Percentiles rank a stretch among this genome's conserved stretches.
Conservation (phyloP, 1,284 basidiomycete species). For the Afroboletus lepidellus region DNA sequence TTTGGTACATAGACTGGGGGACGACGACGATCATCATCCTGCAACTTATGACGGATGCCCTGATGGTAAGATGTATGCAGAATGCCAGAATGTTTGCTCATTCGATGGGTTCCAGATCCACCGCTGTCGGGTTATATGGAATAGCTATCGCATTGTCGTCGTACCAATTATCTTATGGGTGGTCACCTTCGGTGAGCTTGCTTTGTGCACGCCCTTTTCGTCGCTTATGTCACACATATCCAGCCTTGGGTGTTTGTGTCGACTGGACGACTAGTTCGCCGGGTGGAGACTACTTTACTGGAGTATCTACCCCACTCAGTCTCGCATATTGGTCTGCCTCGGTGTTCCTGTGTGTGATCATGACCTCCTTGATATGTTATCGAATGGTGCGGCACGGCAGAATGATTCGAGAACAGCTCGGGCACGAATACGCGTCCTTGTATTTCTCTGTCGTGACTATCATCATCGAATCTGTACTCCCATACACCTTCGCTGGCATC, state of each 20-base stretch:
- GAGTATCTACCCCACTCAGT: not conserved
- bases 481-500: constrained; percentile 1
- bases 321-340: constrained; percentile 4
- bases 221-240: not conserved
- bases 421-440: not conserved
- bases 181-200: not conserved
- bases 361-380: constrained; percentile 5
- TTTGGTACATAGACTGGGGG: constrained; percentile 1
- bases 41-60: constrained; percentile 18
- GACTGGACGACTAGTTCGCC: not conserved
- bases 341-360: not conserved
- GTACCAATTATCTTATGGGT: constrained; percentile 1
- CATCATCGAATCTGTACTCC: constrained; percentile 5
- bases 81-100: not conserved
- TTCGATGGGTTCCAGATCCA: not conserved
- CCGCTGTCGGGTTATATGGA: constrained; percentile 5
- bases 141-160: not conserved
- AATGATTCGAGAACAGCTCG: not conserved
- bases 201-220: too few species aligned
- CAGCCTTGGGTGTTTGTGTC: constrained; percentile 14
- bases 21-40: constrained; percentile 2
- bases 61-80: constrained; percentile 13
- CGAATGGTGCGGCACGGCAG: not conserved
- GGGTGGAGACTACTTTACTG: not conserved
- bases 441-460: not conserved